These are phyloP conservation scores for Russula olivacea DNA, from an alignment of 768 basidiomycete species.

Conservation along the genomic window DNA sequence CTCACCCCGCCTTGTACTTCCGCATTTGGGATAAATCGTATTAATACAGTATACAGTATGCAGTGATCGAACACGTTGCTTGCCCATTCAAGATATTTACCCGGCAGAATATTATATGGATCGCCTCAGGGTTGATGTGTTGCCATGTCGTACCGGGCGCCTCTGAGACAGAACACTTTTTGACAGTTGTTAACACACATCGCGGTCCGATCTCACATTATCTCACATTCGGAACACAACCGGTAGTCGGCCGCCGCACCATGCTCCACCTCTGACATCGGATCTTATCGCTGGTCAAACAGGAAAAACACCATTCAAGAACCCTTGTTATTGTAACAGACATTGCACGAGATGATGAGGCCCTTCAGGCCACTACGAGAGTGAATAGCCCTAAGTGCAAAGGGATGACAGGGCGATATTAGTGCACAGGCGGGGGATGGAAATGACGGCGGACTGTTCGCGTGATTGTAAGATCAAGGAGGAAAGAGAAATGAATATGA, in stretches of 20 bases:
- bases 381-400: constrained; percentile 25
- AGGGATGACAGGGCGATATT: constrained; percentile 24
- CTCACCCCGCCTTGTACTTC: constrained; percentile 10
- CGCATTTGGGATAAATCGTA: constrained; percentile 2
- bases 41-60: too few relatives aligned
- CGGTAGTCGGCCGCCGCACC: constrained; percentile 1
- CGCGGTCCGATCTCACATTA: too few relatives aligned
- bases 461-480: constrained; percentile 22
- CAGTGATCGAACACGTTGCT: not conserved
- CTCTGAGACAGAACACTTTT: constrained; percentile 11
- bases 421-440: constrained; percentile 24
- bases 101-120: not conserved
- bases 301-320: constrained; percentile 20
- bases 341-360: constrained; percentile 26
- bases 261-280: not conserved
- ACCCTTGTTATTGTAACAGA: constrained; percentile 26
- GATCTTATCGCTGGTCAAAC: constrained; percentile 10
- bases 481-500: constrained; percentile 17
- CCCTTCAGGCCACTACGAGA: constrained; percentile 26
- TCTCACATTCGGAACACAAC: too few relatives aligned
- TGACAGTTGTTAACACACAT: constrained; percentile 9
- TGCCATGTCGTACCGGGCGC: not conserved
- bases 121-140: not conserved
- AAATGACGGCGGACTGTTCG: constrained; percentile 27
- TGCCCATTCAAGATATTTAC: too few relatives aligned